A percentile compares a stretch with the other conserved stretches of the same genome.
Conservation (phyloP, 192 early-diverging fungal species). For the Backusella macrospora region DNA sequence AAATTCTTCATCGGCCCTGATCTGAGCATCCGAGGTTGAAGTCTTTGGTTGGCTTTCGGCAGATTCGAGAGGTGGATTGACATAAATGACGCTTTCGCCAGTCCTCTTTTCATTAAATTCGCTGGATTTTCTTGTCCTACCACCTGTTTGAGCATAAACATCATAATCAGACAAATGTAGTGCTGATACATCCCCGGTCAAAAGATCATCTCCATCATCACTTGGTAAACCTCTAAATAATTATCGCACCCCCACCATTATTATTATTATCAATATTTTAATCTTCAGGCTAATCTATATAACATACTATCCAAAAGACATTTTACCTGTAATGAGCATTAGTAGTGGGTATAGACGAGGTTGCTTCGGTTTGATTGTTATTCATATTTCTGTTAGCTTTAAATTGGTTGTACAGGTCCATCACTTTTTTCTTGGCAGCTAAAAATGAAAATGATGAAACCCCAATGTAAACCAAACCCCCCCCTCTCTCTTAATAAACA, state of each 20-base stretch:
- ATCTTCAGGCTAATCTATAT: no score
- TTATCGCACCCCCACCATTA: neutral
- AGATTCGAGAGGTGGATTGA: conserved; percentile 8
- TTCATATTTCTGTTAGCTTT: conserved; percentile 36
- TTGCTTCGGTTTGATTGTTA: conserved; percentile 7
- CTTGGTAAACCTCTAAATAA: conserved; percentile 30
- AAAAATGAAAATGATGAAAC: neutral
- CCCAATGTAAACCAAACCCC: neutral
- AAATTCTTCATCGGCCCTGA: conserved; percentile 56
- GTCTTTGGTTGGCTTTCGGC: conserved; percentile 15
- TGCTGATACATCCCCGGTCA: conserved; percentile 41
- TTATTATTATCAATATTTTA: neutral
- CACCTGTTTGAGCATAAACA: conserved; percentile 35
- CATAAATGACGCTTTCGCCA: conserved; percentile 5
- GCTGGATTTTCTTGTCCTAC: conserved; percentile 13
- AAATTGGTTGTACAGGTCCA: conserved; percentile 57
- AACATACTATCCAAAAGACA: no score
- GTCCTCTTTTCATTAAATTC: conserved; percentile 5
- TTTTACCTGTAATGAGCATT: conserved; percentile 28
- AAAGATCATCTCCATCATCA: conserved; percentile 38
- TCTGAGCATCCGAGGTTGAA: conserved; percentile 48
- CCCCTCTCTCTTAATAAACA: no score
- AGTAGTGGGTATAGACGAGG: conserved; percentile 23
- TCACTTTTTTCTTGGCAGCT: conserved; percentile 64
- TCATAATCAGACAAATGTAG: conserved; percentile 42